Base-by-base conservation (phyloP, 2,329 filamentous ascomycete species). In the Albophoma yamanashiensis region DNA sequence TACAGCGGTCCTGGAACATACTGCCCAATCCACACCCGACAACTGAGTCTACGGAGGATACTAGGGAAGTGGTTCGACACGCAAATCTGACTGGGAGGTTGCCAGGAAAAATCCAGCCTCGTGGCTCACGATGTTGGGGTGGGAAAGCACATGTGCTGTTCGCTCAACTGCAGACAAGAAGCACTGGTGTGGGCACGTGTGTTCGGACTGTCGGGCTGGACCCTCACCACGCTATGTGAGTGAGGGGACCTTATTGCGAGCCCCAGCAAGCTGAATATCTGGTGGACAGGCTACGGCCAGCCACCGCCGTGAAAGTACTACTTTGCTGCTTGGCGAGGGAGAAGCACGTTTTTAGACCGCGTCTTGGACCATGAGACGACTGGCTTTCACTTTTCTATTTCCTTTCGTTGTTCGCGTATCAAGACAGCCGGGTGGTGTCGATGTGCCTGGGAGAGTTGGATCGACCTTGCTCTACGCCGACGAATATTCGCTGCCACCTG, bases 311-410 rank as follows among this genome's bases (percentile, higher is more conserved):
- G 25, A 20, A 65, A 68, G 68, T 65, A 61, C 64, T 67, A 64
- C 67, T 66, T 70, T 70, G 71, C 70, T 70, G 71, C 70, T 72
- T 69, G 71, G 69, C 68, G 67, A 66, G 66, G 66, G 69, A 68
- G 71, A 68, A 72, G 69, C 64, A 69, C 68, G 66, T 75, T 75
- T 75, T 75, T 77, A 78, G 78, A 79, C 74, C 75, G 77, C 69
- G 74, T 76, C 74, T 76, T 73, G 72, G 71, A 79, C 77, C 78
- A 80, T 79, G 76, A 77, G 74, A 74, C 72, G 76, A 73, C 78
- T 74, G 75, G 75, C 76, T 75, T 66, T 64, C 67, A 68, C 66
- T 70, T 64, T 70, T 76, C 76, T 75, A 73, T 75, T 77, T 74
- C 67, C 70, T 73, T 67, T 63, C 61, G 58, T 61, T 64, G 57